A percentile compares a stretch with the other conserved stretches of the same genome.
phyloP scores from a whole-genome alignment of 1,284 basidiomycete genomes.

The Xanthoconium separans region DNA sequence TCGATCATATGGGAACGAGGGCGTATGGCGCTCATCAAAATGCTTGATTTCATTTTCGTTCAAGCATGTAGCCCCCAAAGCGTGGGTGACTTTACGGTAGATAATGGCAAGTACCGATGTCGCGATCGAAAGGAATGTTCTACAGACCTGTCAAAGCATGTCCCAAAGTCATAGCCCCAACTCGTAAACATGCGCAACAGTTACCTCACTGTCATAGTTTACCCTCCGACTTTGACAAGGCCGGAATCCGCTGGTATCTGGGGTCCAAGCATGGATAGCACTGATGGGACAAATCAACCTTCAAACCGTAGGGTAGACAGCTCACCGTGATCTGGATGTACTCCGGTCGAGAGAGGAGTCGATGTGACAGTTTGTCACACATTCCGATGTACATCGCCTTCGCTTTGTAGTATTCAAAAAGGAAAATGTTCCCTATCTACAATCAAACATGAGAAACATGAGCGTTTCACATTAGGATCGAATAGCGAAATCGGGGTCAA shows the following conservation, averaged over 20 bases:
- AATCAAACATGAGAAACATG: constrained; percentile 17
- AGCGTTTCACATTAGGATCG: constrained; percentile 21
- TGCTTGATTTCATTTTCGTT: not conserved
- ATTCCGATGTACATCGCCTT: not conserved
- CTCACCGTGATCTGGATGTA: not conserved
- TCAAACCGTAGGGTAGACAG: not conserved
- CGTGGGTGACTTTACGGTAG: not conserved
- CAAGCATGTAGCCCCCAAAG: not conserved
- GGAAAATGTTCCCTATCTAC: constrained; percentile 23
- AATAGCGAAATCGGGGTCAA: constrained; percentile 22
- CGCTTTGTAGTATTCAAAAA: constrained; percentile 5
- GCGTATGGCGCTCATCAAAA: not conserved
- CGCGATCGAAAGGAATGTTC: constrained; percentile 2
- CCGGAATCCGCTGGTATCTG: too few relatives aligned
- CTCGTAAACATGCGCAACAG: not conserved
- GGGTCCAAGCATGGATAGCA: too few relatives aligned
- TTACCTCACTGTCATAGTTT: too few relatives aligned
- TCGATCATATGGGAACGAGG: not conserved
- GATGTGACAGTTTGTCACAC: not conserved
- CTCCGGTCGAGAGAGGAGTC: too few relatives aligned
- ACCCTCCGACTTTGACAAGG: too few relatives aligned
- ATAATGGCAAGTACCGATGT: not conserved
- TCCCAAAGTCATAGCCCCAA: not conserved
- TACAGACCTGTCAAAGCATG: constrained; percentile 3
- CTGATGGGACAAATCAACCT: too few relatives aligned